These are phyloP conservation scores for Chiua virens DNA, from an alignment of 768 basidiomycete species.

Conservation along the genomic window DNA sequence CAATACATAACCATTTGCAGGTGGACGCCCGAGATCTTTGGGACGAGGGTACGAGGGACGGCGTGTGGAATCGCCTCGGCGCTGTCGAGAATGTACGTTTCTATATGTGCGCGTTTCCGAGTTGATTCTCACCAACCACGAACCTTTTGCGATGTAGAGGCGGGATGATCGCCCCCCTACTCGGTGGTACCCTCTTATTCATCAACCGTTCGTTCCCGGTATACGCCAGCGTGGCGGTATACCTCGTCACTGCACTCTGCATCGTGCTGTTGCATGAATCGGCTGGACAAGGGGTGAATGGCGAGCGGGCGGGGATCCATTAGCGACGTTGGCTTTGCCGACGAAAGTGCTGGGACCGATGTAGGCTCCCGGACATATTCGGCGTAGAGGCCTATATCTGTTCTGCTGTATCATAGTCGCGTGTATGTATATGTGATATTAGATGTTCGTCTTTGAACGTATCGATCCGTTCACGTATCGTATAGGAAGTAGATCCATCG, in stretches of 20 bases:
- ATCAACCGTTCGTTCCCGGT: slow-evolving; percentile 72
- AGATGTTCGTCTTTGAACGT: too few species aligned
- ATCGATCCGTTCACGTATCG: too few species aligned
- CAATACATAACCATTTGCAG: slow-evolving; percentile 18
- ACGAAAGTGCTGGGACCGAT: neutral
- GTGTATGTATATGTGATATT: too few species aligned
- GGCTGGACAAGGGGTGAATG: slow-evolving; percentile 37
- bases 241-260: slow-evolving; percentile 60
- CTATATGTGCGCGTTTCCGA: neutral
- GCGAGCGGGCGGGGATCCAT: slow-evolving; percentile 21
- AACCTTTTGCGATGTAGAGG: slow-evolving; percentile 48
- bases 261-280: slow-evolving; percentile 59
- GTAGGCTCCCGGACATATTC: too few species aligned
- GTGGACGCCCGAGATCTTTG: slow-evolving; percentile 89
- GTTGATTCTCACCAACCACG: too few species aligned
- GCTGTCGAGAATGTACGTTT: slow-evolving; percentile 73
- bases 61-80: slow-evolving; percentile 88
- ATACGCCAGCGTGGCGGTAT: slow-evolving; percentile 68
- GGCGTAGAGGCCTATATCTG: too few species aligned
- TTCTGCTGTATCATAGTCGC: too few species aligned
- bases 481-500: too few species aligned
- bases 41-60: slow-evolving; percentile 82
- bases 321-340: neutral
- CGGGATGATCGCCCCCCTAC: slow-evolving; percentile 83
- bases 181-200: slow-evolving; percentile 72